Percentiles rank a stretch among this genome's conserved stretches.
Evolutionary conservation across 805 yeast genomes (phyloP).

Genomic region (Cyberlindnera bimundalis): DNA sequence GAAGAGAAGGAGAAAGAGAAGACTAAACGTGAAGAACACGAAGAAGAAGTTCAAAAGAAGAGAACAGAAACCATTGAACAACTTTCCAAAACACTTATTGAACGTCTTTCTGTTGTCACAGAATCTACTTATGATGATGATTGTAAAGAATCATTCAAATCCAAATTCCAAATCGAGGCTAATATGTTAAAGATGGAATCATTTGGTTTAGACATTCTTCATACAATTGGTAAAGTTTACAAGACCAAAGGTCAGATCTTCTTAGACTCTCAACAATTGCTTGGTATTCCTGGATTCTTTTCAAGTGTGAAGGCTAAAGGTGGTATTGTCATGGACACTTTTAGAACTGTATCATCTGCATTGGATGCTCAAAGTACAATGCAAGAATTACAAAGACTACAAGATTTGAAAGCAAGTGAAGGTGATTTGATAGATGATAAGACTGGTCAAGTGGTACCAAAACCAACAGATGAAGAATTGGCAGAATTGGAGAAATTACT

Average conservation of each 20-base stretch:
- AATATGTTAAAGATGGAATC: conserved; percentile 79
- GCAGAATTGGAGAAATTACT: conserved; percentile 71
- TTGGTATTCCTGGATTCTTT: conserved; percentile 71
- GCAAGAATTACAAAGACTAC: conserved; percentile 68
- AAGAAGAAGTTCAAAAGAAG: conserved; percentile 70
- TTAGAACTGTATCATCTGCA: conserved; percentile 68
- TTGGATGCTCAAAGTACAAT: conserved; percentile 76
- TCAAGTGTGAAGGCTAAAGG: conserved; percentile 71
- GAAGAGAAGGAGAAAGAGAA: conserved; percentile 36
- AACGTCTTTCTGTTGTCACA: conserved; percentile 49
- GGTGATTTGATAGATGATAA: conserved; percentile 42
- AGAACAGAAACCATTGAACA: conserved; percentile 62
- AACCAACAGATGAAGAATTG: conserved; percentile 56
- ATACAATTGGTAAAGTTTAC: conserved; percentile 69
- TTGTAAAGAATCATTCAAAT: conserved; percentile 58
- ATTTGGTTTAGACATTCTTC: conserved; percentile 79
- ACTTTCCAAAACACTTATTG: conserved; percentile 55
- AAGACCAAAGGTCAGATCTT: conserved; percentile 61
- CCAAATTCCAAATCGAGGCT: conserved; percentile 74
- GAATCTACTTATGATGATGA: conserved; percentile 63
- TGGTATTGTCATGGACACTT: conserved; percentile 67
- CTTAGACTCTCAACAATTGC: conserved; percentile 58
- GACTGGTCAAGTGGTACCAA: conserved; percentile 52
- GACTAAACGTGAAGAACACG: conserved; percentile 55
- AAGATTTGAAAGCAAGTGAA: conserved; percentile 42